Evolutionary conservation across 768 basidiomycete genomes (phyloP).

Genomic region (Boletus eberwhitei): DNA sequence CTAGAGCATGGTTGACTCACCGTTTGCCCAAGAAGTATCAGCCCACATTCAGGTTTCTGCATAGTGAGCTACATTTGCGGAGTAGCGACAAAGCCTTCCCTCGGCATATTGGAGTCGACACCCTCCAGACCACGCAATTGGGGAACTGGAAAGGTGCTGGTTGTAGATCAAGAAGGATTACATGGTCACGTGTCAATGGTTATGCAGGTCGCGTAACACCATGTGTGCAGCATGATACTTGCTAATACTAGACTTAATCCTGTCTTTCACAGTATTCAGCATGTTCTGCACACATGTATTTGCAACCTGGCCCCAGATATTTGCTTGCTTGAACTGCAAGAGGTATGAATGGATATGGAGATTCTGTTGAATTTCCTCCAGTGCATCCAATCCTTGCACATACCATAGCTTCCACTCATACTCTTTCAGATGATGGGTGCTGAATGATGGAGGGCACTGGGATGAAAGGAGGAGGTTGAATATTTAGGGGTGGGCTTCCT

Average conservation of each 20-base stretch:
- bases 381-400: neutral
- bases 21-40: no score
- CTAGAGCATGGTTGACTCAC: no score
- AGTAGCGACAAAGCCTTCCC: no score
- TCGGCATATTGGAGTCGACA: no score
- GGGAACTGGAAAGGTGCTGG: no score
- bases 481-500: neutral
- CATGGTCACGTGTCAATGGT: no score
- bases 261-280: neutral
- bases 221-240: neutral
- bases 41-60: no score
- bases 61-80: no score
- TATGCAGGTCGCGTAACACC: no score
- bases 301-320: neutral
- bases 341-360: neutral
- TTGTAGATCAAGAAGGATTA: no score
- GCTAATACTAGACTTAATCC: neutral
- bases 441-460: neutral
- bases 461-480: neutral
- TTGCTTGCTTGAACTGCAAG: neutral
- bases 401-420: neutral
- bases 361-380: neutral
- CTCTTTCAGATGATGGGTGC: neutral
- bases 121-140: no score
- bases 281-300: neutral